Evolutionary conservation across 2,329 filamentous ascomycete species (phyloP), one percentile per base, ranked within the genome.

Genomic region (Aspergillus pseudoviridinutans): DNA sequence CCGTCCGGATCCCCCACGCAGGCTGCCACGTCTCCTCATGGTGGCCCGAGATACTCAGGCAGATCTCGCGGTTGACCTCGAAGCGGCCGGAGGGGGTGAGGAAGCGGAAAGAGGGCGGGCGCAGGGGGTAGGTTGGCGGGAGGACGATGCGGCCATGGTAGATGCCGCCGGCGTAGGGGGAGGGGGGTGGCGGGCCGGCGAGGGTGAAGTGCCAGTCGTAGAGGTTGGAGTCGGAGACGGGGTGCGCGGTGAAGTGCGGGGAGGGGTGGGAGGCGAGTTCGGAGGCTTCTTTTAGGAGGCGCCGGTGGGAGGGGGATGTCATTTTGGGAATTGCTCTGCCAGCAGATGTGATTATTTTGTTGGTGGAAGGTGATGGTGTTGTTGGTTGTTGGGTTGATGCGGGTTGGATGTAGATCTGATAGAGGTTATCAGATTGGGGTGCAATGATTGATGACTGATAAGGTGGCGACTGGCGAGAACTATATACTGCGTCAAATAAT

Each of bases 121-220:
- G 90, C 2, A 97, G 84, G 0, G 94, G 94, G 75, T 99, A 99
- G 1, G 89, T 86, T 0, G 92, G 84, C 1, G 94, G 94, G 1
- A 99, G 86, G 42, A 92, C 84, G 72, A 99, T 97, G 69, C 93
- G 91, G 57, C 94, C 94, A 76, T 99, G 94, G 79, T 97, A 99
- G 68, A 97, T 84, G 50, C 94, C 94, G 32, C 82, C 79, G 49
- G 86, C 85, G 77, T 92, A 97, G 41, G 87, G 85, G 0, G 91
- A 92, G 20, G 84, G 83, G 32, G 84, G 80, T 0, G 93, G 93
- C 0, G 93, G 92, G 0, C 94, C 94, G 53, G 88, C 86, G n/a
- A 99, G 82, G 0, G 94, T 99, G 78, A 97, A 99, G 79, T 99
- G 94, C 94, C 94, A 99, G 77, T 97, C 92, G 77, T 96, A 96